Percentiles rank a stretch among this genome's conserved stretches.
Evolutionary conservation across 495 filamentous ascomycete species (phyloP).

Genomic region (Podospora fimiseda): DNA sequence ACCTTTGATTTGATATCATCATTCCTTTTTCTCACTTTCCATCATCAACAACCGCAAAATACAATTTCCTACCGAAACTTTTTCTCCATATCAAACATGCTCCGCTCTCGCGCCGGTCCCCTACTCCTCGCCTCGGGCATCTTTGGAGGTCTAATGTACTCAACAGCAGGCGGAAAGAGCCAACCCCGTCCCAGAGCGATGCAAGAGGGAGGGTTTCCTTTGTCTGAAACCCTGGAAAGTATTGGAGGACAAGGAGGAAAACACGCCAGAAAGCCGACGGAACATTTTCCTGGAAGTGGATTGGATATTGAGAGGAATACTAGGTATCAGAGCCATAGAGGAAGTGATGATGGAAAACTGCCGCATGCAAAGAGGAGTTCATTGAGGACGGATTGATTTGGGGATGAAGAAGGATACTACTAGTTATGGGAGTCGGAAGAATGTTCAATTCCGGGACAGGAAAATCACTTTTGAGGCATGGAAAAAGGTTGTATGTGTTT

Average conservation of each 20-base stretch:
- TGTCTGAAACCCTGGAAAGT: slow-evolving; percentile 17
- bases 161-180: slow-evolving; percentile 19
- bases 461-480: no score
- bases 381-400: slow-evolving; percentile 4
- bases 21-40: no score
- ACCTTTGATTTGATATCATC: no score
- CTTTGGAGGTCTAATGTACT: slow-evolving; percentile 15
- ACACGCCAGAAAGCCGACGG: slow-evolving; percentile 5
- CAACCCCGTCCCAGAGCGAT: slow-evolving; percentile 16
- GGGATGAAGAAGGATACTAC: not conserved
- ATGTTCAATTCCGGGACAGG: no score
- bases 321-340: slow-evolving; percentile 9
- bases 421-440: not conserved
- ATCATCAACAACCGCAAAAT: no score
- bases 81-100: slow-evolving; percentile 18
- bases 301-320: slow-evolving; percentile 3
- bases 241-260: slow-evolving; percentile 14
- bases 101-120: slow-evolving; percentile 16
- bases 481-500: no score
- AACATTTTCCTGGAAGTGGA: not conserved
- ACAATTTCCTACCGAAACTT: no score
- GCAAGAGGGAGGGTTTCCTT: not conserved
- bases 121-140: slow-evolving; percentile 10
- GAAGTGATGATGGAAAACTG: not conserved
- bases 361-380: slow-evolving; percentile 13